Evolutionary conservation across 2,329 filamentous ascomycete genomes (phyloP).

Genomic region (Sclerotinia nivalis): DNA sequence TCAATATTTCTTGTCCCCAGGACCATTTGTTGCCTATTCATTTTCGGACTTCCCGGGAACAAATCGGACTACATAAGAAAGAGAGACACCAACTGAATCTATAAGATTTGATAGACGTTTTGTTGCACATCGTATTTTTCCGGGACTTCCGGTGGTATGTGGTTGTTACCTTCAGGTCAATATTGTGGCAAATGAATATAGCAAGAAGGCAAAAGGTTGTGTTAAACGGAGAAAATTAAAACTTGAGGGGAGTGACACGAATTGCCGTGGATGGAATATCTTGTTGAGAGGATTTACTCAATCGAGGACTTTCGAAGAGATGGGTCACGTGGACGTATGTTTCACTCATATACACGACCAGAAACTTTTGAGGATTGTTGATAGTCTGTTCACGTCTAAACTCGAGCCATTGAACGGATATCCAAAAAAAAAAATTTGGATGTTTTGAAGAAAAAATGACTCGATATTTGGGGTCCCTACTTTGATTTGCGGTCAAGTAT

Average conservation of each 20-base stretch:
- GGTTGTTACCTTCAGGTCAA: neutral
- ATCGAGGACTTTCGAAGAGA: neutral
- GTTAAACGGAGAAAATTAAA: neutral
- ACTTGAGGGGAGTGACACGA: neutral
- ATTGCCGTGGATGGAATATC: neutral
- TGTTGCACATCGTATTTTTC: neutral
- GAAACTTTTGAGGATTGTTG: neutral
- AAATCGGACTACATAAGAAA: neutral
- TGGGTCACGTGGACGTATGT: neutral
- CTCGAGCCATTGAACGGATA: neutral
- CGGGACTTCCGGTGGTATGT: neutral
- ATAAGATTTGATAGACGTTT: neutral
- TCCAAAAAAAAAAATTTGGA: neutral
- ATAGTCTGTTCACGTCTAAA: neutral
- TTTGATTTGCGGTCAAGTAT: neutral
- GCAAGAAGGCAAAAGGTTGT: neutral
- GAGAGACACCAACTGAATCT: neutral
- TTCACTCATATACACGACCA: neutral
- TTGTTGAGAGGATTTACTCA: neutral
- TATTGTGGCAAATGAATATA: neutral
- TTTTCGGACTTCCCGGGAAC: neutral
- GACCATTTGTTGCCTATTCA: neutral
- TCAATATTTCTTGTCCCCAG: neutral
- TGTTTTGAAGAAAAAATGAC: neutral
- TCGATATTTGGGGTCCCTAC: neutral